Percentiles rank a stretch among this genome's conserved stretches.
phyloP scores from a whole-genome alignment of 1,284 basidiomycete species.

The Moniliophthora roreri region DNA sequence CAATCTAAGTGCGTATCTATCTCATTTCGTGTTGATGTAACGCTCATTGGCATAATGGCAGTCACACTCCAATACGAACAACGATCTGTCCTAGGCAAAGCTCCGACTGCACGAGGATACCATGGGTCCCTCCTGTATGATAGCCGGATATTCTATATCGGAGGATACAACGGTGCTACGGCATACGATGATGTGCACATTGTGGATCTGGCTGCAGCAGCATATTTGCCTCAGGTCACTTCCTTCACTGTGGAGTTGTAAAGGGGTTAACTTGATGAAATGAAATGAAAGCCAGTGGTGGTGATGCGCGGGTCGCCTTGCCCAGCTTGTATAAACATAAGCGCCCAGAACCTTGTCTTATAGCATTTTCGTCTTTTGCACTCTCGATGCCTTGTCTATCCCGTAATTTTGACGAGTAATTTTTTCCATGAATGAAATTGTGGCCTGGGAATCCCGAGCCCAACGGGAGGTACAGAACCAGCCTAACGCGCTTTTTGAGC shows the following conservation, averaged over 20 bases:
- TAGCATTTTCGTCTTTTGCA: no score
- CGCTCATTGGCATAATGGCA: constrained; percentile 11
- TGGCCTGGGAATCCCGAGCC: no score
- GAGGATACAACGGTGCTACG: constrained; percentile 82
- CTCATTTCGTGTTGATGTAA: constrained; percentile 6
- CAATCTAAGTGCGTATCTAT: constrained; percentile 68
- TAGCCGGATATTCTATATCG: constrained; percentile 82
- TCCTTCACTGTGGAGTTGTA: constrained; percentile 60
- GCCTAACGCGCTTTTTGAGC: no score
- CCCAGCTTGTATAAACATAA: no score
- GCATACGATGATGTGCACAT: constrained; percentile 86
- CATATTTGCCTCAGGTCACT: constrained; percentile 92
- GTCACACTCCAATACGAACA: constrained; percentile 39
- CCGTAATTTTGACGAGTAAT: no score
- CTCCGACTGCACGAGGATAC: constrained; percentile 79
- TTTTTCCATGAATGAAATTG: no score
- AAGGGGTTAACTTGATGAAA: no score
- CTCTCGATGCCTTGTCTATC: no score
- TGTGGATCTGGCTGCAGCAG: constrained; percentile 83
- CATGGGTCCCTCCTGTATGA: constrained; percentile 82
- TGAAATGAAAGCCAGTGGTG: no score
- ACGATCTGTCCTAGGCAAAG: constrained; percentile 61
- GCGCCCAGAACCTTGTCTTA: no score
- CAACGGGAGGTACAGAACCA: no score
- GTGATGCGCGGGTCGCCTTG: no score